phyloP scores from a whole-genome alignment of 2,329 filamentous ascomycete genomes.

The Fusarium sp. region DNA sequence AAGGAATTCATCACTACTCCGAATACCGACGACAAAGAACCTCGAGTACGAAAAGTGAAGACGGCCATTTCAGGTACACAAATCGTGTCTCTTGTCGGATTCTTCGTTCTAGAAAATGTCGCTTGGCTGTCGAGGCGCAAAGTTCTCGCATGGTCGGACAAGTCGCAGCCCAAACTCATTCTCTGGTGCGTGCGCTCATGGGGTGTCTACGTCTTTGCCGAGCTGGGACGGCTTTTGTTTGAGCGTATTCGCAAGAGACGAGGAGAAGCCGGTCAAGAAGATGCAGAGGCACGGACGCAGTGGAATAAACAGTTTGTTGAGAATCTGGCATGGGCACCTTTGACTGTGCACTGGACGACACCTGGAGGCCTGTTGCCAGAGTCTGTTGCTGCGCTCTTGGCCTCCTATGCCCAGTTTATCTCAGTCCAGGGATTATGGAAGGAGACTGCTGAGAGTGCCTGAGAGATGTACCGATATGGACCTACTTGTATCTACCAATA shows the following conservation, averaged over 20 bases:
- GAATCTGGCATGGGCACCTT: slow-evolving; percentile 16
- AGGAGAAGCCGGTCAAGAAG: neutral
- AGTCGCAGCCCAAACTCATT: slow-evolving; percentile 15
- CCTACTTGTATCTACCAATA: neutral
- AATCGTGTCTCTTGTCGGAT: slow-evolving; percentile 16
- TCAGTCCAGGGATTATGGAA: slow-evolving; percentile 25
- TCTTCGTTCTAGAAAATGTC: slow-evolving; percentile 13
- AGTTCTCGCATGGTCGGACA: slow-evolving; percentile 10
- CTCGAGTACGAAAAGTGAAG: neutral
- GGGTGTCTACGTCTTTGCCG: slow-evolving; percentile 20
- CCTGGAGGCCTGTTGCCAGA: slow-evolving; percentile 22
- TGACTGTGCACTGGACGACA: slow-evolving; percentile 28
- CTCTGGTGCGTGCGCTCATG: slow-evolving; percentile 23
- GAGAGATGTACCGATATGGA: neutral
- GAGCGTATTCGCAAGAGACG: neutral
- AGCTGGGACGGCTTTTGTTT: slow-evolving; percentile 18
- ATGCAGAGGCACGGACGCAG: neutral
- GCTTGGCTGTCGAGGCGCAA: slow-evolving; percentile 23
- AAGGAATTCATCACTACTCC: slow-evolving; percentile 17
- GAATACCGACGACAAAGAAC: neutral
- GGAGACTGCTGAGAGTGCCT: neutral
- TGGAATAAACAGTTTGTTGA: slow-evolving; percentile 25
- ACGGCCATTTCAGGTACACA: slow-evolving; percentile 8
- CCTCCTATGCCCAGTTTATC: slow-evolving; percentile 29
- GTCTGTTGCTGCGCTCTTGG: slow-evolving; percentile 12